Conservation (phyloP, 2,329 filamentous ascomycete genomes). For the Claviceps sp. region DNA sequence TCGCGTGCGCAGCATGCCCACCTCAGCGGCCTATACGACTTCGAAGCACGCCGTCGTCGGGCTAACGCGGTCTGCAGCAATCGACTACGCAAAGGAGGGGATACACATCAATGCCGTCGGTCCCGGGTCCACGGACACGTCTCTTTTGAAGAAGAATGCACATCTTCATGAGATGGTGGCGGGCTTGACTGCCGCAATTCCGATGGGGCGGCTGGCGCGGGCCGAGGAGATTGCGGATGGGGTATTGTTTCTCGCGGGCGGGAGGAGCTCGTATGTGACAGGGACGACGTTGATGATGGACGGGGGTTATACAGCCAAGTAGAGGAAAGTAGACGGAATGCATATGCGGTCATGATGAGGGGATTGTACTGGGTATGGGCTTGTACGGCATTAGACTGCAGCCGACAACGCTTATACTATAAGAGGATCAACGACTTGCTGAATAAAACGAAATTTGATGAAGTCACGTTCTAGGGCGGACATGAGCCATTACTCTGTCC, state of each 20-base stretch:
- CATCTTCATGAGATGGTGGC: not conserved
- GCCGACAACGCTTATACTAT: no score
- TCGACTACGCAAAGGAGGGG: constrained; percentile 33
- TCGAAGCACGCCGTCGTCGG: constrained; percentile 41
- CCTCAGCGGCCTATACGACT: constrained; percentile 31
- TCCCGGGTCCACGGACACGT: constrained; percentile 32
- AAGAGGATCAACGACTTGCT: no score
- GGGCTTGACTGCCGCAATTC: constrained; percentile 15
- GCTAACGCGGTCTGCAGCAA: constrained; percentile 39
- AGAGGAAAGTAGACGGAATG: not conserved
- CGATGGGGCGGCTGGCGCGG: constrained; percentile 31
- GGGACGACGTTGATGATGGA: constrained; percentile 34
- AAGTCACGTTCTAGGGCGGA: no score
- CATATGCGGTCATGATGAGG: no score
- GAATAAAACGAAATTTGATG: no score
- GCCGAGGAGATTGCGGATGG: constrained; percentile 42
- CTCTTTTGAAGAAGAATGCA: constrained; percentile 17
- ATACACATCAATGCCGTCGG: constrained; percentile 49
- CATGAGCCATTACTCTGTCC: no score
- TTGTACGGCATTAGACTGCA: no score
- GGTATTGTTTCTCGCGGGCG: constrained; percentile 37
- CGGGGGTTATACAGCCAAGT: constrained; percentile 23
- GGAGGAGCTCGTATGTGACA: constrained; percentile 39
- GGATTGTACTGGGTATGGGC: no score
- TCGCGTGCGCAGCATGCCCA: constrained; percentile 24